phyloP scores from a whole-genome alignment of 805 yeast species.

The Candida yuanshanica region DNA sequence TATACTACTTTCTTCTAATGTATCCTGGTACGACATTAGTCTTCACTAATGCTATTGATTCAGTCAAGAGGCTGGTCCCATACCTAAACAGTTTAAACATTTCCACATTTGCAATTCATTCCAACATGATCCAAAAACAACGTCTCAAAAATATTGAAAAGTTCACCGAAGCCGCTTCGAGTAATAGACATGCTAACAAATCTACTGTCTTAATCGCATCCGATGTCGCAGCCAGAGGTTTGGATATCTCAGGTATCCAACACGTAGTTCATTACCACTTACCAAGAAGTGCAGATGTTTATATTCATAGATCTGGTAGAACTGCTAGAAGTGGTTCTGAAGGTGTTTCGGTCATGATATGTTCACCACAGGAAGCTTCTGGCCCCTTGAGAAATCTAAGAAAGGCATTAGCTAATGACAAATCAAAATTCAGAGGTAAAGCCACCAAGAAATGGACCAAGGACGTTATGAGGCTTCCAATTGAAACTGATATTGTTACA shows the following conservation, averaged over 20 bases:
- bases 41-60: slow-evolving; percentile 92
- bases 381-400: slow-evolving; percentile 80
- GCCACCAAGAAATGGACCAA: slow-evolving; percentile 41
- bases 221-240: slow-evolving; percentile 97
- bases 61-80: slow-evolving; percentile 82
- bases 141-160: slow-evolving; percentile 81
- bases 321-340: slow-evolving; percentile 94
- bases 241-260: slow-evolving; percentile 84
- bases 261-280: slow-evolving; percentile 96
- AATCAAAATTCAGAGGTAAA: slow-evolving; percentile 24
- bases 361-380: slow-evolving; percentile 89
- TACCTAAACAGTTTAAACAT: slow-evolving; percentile 64
- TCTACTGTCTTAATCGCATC: slow-evolving; percentile 80
- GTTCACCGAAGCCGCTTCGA: slow-evolving; percentile 49
- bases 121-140: slow-evolving; percentile 93
- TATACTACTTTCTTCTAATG: slow-evolving; percentile 79
- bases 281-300: slow-evolving; percentile 91
- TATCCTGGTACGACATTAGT: slow-evolving; percentile 88
- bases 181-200: slow-evolving; percentile 35
- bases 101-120: slow-evolving; percentile 73
- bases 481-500: slow-evolving; percentile 67
- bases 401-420: slow-evolving; percentile 40
- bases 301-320: slow-evolving; percentile 94
- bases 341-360: slow-evolving; percentile 92
- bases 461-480: slow-evolving; percentile 63